Percentiles rank a stretch among this genome's conserved stretches.
phyloP scores from a whole-genome alignment of 1,284 basidiomycete species.

The Testicularia cyperi region DNA sequence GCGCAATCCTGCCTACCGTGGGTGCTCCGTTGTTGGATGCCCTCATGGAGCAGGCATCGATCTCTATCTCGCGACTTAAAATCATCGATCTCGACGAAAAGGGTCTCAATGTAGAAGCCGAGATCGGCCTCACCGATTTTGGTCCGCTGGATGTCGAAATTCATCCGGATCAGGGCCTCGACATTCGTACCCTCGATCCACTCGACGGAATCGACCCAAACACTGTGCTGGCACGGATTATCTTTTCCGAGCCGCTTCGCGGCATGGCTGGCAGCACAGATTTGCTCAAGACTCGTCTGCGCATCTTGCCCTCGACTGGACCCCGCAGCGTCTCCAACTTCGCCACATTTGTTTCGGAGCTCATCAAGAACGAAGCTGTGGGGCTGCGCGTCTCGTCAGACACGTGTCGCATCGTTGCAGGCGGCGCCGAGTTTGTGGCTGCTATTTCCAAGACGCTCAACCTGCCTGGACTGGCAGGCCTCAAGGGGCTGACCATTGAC shows the following conservation, averaged over 20 bases:
- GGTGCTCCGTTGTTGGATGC: conserved; percentile 42
- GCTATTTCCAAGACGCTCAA: conserved; percentile 34
- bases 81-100: conserved; percentile 43
- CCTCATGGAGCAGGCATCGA: conserved; percentile 38
- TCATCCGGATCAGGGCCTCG: conserved; percentile 29
- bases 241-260: conserved; percentile 27
- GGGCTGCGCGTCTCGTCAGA: conserved; percentile 20
- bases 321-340: conserved; percentile 27
- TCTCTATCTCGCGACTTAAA: conserved; percentile 33
- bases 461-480: conserved; percentile 40
- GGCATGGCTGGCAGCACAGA: conserved; percentile 24
- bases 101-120: conserved; percentile 37
- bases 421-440: conserved; percentile 41
- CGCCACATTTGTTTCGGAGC: conserved; percentile 33
- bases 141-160: conserved; percentile 43
- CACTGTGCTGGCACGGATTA: conserved; percentile 17
- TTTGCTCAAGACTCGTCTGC: conserved; percentile 17
- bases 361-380: conserved; percentile 24
- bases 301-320: conserved; percentile 17
- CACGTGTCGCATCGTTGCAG: conserved; percentile 26
- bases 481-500: conserved; percentile 25
- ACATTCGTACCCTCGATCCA: conserved; percentile 4
- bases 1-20: conserved; percentile 37
- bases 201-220: conserved; percentile 1
- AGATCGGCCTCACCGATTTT: conserved; percentile 38